Percentiles rank a stretch among this genome's conserved stretches.
Conservation (phyloP, 805 yeast species). For the Candida nemodendra region DNA sequence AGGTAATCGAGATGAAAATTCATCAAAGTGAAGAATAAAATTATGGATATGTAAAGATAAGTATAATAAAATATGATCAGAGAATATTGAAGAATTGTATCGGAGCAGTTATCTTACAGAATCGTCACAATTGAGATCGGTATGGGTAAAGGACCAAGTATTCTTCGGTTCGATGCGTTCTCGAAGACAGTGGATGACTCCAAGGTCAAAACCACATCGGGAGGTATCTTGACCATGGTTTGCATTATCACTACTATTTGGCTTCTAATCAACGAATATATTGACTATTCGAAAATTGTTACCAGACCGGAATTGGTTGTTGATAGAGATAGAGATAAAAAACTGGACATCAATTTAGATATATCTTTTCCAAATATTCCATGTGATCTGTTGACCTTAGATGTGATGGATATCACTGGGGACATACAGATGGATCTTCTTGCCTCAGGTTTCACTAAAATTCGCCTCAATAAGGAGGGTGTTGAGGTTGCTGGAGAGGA, state of each 20-base stretch:
- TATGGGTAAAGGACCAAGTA: slow-evolving; percentile 33
- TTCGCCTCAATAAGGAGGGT: slow-evolving; percentile 59
- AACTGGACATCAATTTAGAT: slow-evolving; percentile 77
- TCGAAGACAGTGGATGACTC: slow-evolving; percentile 95
- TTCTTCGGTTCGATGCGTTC: slow-evolving; percentile 80
- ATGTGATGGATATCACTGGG: slow-evolving; percentile 86
- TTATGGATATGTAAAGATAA: too few relatives aligned
- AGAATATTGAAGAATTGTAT: too few relatives aligned
- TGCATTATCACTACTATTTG: slow-evolving; percentile 61
- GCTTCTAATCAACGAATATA: slow-evolving; percentile 72
- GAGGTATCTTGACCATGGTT: slow-evolving; percentile 81
- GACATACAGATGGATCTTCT: slow-evolving; percentile 75
- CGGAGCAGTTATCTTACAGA: too few relatives aligned
- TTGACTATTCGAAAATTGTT: slow-evolving; percentile 64
- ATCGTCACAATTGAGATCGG: too few relatives aligned
- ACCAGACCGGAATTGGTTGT: slow-evolving; percentile 84
- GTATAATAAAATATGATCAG: too few relatives aligned
- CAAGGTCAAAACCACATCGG: slow-evolving; percentile 80
- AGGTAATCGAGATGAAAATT: background rate
- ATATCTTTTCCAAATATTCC: slow-evolving; percentile 83
- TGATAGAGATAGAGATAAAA: slow-evolving; percentile 74
- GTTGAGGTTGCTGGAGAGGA: slow-evolving; percentile 38
- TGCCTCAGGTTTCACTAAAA: slow-evolving; percentile 68
- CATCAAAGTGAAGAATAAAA: slow-evolving; percentile 1
- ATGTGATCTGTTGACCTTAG: slow-evolving; percentile 78